Percentiles rank a stretch among this genome's conserved stretches.
Evolutionary conservation across 2,329 filamentous ascomycete species (phyloP).

Genomic region (Shiraia bambusicola): DNA sequence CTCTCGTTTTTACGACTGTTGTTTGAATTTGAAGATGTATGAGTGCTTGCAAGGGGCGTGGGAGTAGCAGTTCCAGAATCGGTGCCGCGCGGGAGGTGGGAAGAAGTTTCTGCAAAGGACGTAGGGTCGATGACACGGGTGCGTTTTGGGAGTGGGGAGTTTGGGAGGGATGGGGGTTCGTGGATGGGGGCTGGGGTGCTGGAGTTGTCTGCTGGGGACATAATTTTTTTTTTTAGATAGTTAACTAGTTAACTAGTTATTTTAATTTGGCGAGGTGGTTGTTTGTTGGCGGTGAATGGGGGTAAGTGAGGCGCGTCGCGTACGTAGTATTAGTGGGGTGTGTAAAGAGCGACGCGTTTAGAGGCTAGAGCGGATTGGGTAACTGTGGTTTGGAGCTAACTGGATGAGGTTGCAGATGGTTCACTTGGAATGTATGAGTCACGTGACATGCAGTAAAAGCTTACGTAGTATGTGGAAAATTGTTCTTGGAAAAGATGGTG

Average conservation of each 20-base stretch:
- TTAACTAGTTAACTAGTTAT: too few relatives aligned
- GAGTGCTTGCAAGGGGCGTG: constrained; percentile 30
- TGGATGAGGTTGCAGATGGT: too few relatives aligned
- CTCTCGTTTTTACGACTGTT: too few relatives aligned
- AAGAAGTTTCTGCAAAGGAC: constrained; percentile 28
- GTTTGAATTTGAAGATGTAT: constrained; percentile 13
- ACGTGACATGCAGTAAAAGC: too few relatives aligned
- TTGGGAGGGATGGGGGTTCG: constrained; percentile 59
- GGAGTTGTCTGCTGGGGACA: constrained; percentile 11
- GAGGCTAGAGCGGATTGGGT: constrained; percentile 9
- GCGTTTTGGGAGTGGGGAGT: constrained; percentile 78
- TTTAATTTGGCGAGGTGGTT: too few relatives aligned
- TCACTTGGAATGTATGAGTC: too few relatives aligned
- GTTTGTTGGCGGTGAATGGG: constrained; percentile 16
- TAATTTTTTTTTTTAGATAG: constrained; percentile 21
- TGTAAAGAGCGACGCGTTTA: too few relatives aligned
- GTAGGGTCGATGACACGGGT: constrained; percentile 63
- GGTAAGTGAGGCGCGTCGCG: constrained; percentile 8
- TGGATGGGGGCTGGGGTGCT: constrained; percentile 34
- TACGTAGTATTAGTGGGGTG: constrained; percentile 1
- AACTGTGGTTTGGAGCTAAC: background rate
- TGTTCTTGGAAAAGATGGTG: too few relatives aligned
- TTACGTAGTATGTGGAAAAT: too few relatives aligned
- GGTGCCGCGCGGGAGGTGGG: constrained; percentile 27
- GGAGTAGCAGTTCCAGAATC: constrained; percentile 41